phyloP scores from a whole-genome alignment of 2,329 filamentous ascomycete species.

The Paracorniculantispora psalliotae region DNA sequence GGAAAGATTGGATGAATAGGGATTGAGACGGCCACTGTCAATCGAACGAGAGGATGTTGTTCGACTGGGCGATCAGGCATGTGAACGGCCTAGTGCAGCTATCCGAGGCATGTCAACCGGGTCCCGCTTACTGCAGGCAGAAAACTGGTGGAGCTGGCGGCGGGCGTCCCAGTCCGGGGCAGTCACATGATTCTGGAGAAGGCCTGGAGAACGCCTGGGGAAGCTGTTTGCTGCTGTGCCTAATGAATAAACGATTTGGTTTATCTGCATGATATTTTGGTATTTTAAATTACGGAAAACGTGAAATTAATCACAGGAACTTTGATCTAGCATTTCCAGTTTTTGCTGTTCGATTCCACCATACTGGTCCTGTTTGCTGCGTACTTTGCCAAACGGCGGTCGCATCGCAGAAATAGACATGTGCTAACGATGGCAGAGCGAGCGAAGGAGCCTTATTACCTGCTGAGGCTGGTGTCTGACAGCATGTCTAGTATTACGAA shows the following conservation, averaged over 20 bases:
- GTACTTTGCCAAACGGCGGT: not conserved
- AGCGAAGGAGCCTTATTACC: not conserved
- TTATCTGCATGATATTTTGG: not conserved
- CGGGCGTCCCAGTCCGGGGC: constrained; percentile 6
- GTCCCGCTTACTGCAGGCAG: constrained; percentile 10
- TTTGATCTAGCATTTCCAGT: not conserved
- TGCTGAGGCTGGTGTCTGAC: not conserved
- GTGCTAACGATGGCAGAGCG: not conserved
- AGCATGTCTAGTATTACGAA: not conserved
- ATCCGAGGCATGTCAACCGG: constrained; percentile 14
- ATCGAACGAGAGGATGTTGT: not conserved
- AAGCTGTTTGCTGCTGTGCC: not conserved
- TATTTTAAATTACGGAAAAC: not conserved
- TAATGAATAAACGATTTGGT: no score
- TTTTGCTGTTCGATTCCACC: not conserved
- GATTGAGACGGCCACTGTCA: not conserved
- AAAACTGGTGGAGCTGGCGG: not conserved
- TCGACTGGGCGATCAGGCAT: constrained; percentile 1
- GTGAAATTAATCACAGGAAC: not conserved
- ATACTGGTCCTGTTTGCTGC: not conserved
- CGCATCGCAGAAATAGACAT: not conserved
- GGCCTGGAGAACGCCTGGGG: not conserved
- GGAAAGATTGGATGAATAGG: not conserved
- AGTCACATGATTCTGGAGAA: constrained; percentile 14
- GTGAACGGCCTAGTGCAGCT: constrained; percentile 11